A percentile compares a stretch with the other conserved stretches of the same genome.
Evolutionary conservation across 768 basidiomycete species (phyloP).

Genomic region (Nidularia pulvinata): DNA sequence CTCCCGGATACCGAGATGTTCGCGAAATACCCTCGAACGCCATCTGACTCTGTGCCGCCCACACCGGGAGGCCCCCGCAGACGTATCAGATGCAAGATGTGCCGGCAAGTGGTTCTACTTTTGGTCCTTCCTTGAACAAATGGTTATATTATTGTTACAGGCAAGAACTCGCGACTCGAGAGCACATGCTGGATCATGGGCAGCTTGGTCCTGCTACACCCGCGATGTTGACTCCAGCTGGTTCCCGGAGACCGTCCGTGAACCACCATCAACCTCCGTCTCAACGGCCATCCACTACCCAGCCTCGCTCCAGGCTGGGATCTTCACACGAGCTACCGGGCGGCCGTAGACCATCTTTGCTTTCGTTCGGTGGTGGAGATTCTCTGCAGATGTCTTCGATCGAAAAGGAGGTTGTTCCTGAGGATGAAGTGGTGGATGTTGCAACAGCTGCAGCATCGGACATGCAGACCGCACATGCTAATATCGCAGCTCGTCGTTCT

Average conservation of each 20-base stretch:
- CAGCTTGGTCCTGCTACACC: constrained; percentile 74
- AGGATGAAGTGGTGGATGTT: background rate
- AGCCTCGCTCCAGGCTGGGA: constrained; percentile 5
- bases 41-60: constrained; percentile 56
- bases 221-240: constrained; percentile 41
- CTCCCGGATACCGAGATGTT: constrained; percentile 70
- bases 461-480: background rate
- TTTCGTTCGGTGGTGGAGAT: constrained; percentile 23
- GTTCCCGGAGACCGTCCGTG: constrained; percentile 37
- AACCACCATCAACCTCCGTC: constrained; percentile 21
- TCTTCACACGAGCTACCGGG: constrained; percentile 1
- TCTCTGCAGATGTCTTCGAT: constrained; percentile 38
- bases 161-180: constrained; percentile 85
- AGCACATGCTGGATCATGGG: constrained; percentile 93
- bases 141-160: constrained; percentile 29
- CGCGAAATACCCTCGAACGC: constrained; percentile 68
- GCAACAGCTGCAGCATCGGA: constrained; percentile 3
- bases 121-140: background rate
- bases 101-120: constrained; percentile 49
- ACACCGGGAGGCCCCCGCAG: constrained; percentile 53
- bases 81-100: constrained; percentile 91
- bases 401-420: constrained; percentile 15
- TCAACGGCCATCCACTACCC: constrained; percentile 16
- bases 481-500: constrained; percentile 4
- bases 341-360: constrained; percentile 16